Percentiles rank a stretch among this genome's conserved stretches.
These are phyloP conservation scores for Elymus sibiricus DNA, from an alignment of 176 grass and related monocot species.

Conservation along the genomic window DNA sequence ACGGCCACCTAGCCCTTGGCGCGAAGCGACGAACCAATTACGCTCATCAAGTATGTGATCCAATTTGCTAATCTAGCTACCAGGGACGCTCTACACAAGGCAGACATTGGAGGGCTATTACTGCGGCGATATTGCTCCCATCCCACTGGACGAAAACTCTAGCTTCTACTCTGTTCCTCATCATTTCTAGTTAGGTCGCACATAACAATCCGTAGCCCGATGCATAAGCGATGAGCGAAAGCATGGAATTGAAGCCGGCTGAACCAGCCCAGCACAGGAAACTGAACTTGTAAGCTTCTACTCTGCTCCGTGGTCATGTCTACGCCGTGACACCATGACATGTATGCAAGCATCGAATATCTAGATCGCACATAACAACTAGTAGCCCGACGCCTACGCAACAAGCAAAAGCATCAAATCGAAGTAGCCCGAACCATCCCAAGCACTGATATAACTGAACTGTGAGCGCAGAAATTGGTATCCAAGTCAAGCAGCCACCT, in stretches of 20 bases:
- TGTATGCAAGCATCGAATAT: not conserved
- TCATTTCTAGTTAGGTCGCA: not conserved
- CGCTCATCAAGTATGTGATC: not conserved
- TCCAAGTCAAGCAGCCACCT: not conserved
- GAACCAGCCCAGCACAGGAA: too few relatives aligned
- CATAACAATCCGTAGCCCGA: too few relatives aligned
- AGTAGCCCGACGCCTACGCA: too few relatives aligned
- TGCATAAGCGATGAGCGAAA: too few relatives aligned
- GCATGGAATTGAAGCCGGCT: too few relatives aligned
- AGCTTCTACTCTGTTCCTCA: not conserved
- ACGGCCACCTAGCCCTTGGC: not conserved
- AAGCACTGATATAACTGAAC: not conserved
- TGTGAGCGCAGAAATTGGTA: not conserved
- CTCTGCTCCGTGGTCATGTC: too few relatives aligned
- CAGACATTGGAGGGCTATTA: not conserved
- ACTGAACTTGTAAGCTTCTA: too few relatives aligned
- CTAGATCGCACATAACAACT: not conserved
- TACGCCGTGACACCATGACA: not conserved
- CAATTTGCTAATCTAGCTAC: not conserved
- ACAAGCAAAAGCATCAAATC: not conserved
- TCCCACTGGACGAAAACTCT: too few relatives aligned
- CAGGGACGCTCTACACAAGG: not conserved
- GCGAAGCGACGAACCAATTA: too few relatives aligned
- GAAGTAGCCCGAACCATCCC: not conserved
- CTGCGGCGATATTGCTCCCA: not conserved